Base-by-base conservation (phyloP, 345 rosid genomes). In the Ricinus communis region DNA sequence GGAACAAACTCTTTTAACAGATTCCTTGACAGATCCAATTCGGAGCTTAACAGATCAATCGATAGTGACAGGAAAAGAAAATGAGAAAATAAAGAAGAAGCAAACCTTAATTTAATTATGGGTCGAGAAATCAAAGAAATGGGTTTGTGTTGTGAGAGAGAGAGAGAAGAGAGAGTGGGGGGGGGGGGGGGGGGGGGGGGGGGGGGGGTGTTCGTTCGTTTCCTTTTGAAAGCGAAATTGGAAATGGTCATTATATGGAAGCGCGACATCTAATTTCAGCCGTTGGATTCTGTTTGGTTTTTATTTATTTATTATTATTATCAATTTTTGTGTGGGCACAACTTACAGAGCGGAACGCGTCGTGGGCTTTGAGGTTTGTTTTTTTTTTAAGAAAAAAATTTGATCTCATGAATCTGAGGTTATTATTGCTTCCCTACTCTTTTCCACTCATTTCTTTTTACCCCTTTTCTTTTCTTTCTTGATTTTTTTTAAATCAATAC, bases 261-360 rank as follows among this genome's bases (percentile, higher is more conserved):
- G 30, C 0, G 31, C 13, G 46, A 43, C 66, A 74, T 51, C 68
- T 1, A 28, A 62, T 52, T 27, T 73, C 57, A 30, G 62, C 84
- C 77, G 79, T 69, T 71, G 52, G 77, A 76, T 78, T 43, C 4
- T 8, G 8, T 43, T 43, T 43, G 14, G 47, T 43, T 4, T 43
- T 43, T 38, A 4, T 4, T n/a, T n/a, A n/a, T 33, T 33, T 33
- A 6, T 6, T 54, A 0, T 38, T 33, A 50, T 33, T 9, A 22
- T 25, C 24, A 8, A 24, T 18, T 64, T 54, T 30, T 60, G 22
- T 59, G 68, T 66, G 77, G 67, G 72, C n/a, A 41, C 65, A 50
- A 25, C 41, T 66, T 66, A 18, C 67, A 43, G 65, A 24, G 60
- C 51, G 36, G 77, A 72, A 40, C 75, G 77, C 74, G 72, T 70